These are phyloP conservation scores for Fusarium bulbicola DNA, from an alignment of 2,329 filamentous ascomycete species.

Conservation along the genomic window DNA sequence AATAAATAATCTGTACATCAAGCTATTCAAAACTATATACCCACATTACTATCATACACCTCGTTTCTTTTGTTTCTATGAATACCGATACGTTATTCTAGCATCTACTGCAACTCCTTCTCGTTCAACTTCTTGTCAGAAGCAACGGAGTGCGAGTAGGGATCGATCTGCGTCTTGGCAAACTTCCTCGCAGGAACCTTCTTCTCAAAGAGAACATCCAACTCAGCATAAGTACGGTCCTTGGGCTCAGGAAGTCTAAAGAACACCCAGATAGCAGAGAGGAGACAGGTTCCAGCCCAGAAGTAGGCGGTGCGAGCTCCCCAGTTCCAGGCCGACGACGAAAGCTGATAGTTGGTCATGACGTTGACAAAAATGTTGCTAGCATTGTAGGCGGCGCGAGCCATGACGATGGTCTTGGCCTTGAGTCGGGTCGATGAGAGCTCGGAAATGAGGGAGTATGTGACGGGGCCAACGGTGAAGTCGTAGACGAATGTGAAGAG, in stretches of 20 bases:
- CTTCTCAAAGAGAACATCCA: constrained; percentile 54
- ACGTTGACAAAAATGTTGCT: constrained; percentile 61
- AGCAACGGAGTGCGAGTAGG: constrained; percentile 38
- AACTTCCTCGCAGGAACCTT: constrained; percentile 52
- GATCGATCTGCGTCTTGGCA: constrained; percentile 50
- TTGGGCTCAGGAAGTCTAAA: constrained; percentile 63
- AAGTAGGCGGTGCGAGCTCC: constrained; percentile 58
- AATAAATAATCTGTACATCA: background rate
- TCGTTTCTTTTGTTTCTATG: background rate
- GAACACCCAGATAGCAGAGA: constrained; percentile 60
- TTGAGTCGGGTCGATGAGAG: constrained; percentile 63
- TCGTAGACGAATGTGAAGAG: constrained; percentile 64
- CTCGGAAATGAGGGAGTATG: constrained; percentile 62
- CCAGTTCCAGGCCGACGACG: constrained; percentile 57
- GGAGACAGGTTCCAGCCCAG: constrained; percentile 58
- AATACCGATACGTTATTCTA: background rate
- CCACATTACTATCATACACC: background rate
- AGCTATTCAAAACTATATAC: background rate
- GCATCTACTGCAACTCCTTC: constrained; percentile 9
- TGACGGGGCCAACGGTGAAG: constrained; percentile 63
- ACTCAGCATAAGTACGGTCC: constrained; percentile 56
- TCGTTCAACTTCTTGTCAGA: constrained; percentile 13
- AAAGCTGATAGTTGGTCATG: constrained; percentile 59
- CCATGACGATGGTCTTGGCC: constrained; percentile 63
- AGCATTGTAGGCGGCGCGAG: constrained; percentile 54